These are phyloP conservation scores for Solanum habrochaites DNA, from an alignment of 257 asterid species.

Conservation along the genomic window DNA sequence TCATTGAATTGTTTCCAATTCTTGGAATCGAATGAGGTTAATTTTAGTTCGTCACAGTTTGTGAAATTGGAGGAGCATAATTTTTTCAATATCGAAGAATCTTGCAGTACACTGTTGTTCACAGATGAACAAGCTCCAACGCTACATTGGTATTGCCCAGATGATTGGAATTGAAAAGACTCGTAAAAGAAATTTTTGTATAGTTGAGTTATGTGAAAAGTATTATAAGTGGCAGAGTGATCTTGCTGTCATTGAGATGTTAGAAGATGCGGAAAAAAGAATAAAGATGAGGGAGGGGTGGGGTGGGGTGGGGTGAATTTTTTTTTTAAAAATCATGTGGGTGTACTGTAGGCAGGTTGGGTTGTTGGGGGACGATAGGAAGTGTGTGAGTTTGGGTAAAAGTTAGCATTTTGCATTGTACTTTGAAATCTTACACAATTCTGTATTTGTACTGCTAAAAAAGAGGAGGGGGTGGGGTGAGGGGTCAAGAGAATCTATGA, in stretches of 20 bases:
- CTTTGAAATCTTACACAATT: not conserved
- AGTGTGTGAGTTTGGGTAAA: not conserved
- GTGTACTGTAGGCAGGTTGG: not conserved
- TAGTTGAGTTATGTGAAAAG: not conserved
- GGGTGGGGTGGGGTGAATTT: not conserved
- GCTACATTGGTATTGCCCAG: slow-evolving; percentile 63
- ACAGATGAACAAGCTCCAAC: slow-evolving; percentile 79
- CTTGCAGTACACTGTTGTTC: slow-evolving; percentile 67
- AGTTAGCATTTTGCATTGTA: not conserved
- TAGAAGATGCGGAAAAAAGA: not conserved
- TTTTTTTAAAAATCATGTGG: not conserved
- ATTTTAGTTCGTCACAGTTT: slow-evolving; percentile 33
- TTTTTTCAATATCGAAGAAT: slow-evolving; percentile 55
- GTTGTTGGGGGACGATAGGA: not conserved
- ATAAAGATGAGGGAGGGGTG: not conserved
- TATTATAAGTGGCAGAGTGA: not conserved
- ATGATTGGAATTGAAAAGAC: slow-evolving; percentile 54
- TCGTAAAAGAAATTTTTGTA: not conserved
- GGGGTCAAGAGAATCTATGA: not conserved
- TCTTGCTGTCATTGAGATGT: not conserved
- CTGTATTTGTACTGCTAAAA: not conserved
- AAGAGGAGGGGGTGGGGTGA: not conserved
- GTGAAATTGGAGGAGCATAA: slow-evolving; percentile 81
- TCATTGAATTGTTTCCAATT: slow-evolving; percentile 15
- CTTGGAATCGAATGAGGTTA: slow-evolving; percentile 12